phyloP scores from a whole-genome alignment of 169 alveolate genomes.

The Cryptosporidium andersoni region DNA sequence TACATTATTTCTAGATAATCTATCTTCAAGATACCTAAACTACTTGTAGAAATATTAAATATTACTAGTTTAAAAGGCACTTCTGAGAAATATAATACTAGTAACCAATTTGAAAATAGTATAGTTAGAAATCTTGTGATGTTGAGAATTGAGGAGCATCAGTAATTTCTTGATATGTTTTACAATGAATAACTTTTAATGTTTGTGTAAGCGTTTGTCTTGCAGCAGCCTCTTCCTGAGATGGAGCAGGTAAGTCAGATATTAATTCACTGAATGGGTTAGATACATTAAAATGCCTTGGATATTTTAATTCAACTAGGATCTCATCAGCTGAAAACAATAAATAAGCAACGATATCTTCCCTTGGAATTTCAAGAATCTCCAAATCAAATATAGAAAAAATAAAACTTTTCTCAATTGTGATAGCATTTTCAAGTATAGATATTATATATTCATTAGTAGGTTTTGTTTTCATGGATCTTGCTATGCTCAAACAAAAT shows the following conservation, averaged over 20 bases:
- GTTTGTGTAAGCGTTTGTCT: conserved; percentile 67
- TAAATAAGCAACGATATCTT: conserved; percentile 74
- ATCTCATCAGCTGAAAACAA: conserved; percentile 74
- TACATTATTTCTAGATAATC: too few relatives aligned
- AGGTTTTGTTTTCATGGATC: conserved; percentile 75
- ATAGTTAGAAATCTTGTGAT: conserved; percentile 40
- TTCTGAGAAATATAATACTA: neutral
- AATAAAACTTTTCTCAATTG: conserved; percentile 75
- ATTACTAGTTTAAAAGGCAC: neutral
- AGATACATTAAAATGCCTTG: conserved; percentile 73
- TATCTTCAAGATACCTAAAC: too few relatives aligned
- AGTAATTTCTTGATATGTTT: conserved; percentile 55
- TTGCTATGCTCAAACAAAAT: conserved; percentile 77
- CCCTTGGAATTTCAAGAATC: conserved; percentile 72
- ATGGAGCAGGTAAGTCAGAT: conserved; percentile 58
- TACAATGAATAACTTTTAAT: conserved; percentile 48
- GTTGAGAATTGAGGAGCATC: conserved; percentile 42
- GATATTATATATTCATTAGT: conserved; percentile 74
- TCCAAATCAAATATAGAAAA: conserved; percentile 71
- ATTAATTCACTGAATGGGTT: conserved; percentile 71
- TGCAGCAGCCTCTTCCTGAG: conserved; percentile 70
- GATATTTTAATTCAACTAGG: conserved; percentile 72
- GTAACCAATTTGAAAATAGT: too few relatives aligned
- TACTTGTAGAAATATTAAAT: too few relatives aligned
- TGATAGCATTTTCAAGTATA: conserved; percentile 73